A percentile compares a stretch with the other conserved stretches of the same genome.
Conservation (phyloP, 2,329 filamentous ascomycete genomes). For the Calonectria hawksworthii region DNA sequence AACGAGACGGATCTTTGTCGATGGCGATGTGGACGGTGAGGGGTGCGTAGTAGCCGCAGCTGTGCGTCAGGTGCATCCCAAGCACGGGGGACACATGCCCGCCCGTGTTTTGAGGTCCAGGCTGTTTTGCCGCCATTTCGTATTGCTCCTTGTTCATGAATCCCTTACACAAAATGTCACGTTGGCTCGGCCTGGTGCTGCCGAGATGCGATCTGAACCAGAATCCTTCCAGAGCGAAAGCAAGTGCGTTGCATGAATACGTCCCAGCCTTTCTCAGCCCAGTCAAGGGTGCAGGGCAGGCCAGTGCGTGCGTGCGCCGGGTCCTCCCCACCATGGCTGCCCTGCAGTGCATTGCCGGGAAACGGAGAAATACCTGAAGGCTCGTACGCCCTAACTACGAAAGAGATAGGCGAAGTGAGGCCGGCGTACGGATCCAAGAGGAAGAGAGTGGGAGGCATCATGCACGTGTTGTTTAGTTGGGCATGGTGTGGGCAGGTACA, state of each 20-base stretch:
- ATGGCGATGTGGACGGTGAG: background rate
- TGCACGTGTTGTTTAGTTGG: constrained; percentile 5
- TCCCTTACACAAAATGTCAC: background rate
- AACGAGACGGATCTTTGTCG: background rate
- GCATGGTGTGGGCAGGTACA: background rate
- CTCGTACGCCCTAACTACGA: background rate
- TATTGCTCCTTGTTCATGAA: background rate
- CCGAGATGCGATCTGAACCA: constrained; percentile 8
- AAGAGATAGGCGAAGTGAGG: background rate
- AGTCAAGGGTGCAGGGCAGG: background rate
- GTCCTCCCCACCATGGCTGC: constrained; percentile 4
- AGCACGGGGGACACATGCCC: background rate
- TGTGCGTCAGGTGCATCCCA: constrained; percentile 2
- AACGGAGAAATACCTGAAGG: constrained; percentile 20
- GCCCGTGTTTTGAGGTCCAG: constrained; percentile 1
- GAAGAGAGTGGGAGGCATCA: background rate
- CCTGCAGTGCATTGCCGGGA: constrained; percentile 9
- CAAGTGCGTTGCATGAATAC: constrained; percentile 8
- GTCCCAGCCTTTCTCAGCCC: background rate
- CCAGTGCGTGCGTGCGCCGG: background rate
- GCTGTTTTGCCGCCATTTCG: background rate
- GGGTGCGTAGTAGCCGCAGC: constrained; percentile 9
- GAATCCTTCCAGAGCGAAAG: background rate
- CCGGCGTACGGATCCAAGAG: background rate
- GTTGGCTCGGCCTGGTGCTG: background rate